Evolutionary conservation across 768 basidiomycete genomes (phyloP), one percentile per base, ranked within the genome.

Genomic region (Lentinus tigrinus): DNA sequence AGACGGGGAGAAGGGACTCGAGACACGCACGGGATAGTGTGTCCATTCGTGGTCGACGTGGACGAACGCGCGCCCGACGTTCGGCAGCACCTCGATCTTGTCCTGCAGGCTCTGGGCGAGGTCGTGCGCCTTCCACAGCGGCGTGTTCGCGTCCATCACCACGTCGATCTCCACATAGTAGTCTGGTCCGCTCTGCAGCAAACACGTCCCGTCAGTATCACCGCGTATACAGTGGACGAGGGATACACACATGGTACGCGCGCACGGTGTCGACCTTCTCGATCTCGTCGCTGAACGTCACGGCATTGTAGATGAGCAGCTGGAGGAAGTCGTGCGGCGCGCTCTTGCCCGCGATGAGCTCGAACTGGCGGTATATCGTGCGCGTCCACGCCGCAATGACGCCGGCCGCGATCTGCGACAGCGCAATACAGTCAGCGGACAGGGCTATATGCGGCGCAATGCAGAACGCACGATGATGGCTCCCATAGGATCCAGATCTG

Each of bases 121-220:
- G 70, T 94, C 92, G 69, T 94, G 92, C 19, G 93, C 91, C 70
- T 87, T 88, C 87, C 89, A 92, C 1, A 98, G 76, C 0, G 94
- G 92, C 24, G 94, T 97, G 56, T 85, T 84, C 10, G 88, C 88
- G 59, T 87, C 82, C 88, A 98, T 91, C 42, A 98, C 95, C 46
- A 98, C 83, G 71, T 99, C 97, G 14, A 98, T 81, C 73, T 98
- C 97, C 44, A 98, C 95, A 68, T 95, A 91, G 69, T 94, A 96
- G 58, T 93, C 83, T 88, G 90, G 51, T 3, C 51, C 51, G 65
- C 4, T 28, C 42, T 19, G 38, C 31, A 16, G 36, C 42, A n/a
- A n/a, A n/a, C 6, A n/a, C 17, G n/a, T 8, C n/a, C 3, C 19
- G 17, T 8, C 17, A 11, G 42, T 9, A n/a, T 43, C 9, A 43